A percentile compares a stretch with the other conserved stretches of the same genome.
phyloP scores from a whole-genome alignment of 2,329 filamentous ascomycete species.

The Apiospora hydei region DNA sequence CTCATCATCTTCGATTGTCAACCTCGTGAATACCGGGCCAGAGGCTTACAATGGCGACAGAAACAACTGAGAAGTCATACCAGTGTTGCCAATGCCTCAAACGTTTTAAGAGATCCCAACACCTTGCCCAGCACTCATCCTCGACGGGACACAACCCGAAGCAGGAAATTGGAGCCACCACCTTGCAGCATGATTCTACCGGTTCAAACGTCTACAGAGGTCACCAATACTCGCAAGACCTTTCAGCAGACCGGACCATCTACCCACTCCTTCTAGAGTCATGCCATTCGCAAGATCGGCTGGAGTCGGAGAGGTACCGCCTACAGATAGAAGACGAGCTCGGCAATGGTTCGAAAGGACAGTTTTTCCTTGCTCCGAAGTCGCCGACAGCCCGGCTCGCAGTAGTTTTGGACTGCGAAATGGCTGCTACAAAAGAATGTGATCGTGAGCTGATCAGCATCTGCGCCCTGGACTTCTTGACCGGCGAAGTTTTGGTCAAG shows the following conservation, averaged over 20 bases:
- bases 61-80: neutral
- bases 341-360: neutral
- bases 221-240: neutral
- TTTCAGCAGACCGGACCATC: neutral
- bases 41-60: neutral
- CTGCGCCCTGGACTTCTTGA: slow-evolving; percentile 48
- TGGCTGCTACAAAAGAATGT: slow-evolving; percentile 43
- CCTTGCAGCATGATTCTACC: neutral
- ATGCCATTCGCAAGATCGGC: neutral
- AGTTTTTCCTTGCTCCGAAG: slow-evolving; percentile 1
- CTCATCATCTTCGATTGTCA: neutral
- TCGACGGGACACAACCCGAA: neutral
- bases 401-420: slow-evolving; percentile 53
- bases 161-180: neutral
- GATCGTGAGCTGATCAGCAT: slow-evolving; percentile 23
- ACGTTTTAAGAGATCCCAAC: neutral
- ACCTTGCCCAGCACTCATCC: neutral
- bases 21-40: neutral
- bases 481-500: slow-evolving; percentile 50
- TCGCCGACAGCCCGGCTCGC: slow-evolving; percentile 31
- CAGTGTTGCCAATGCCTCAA: neutral
- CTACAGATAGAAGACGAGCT: neutral
- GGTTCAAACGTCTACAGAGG: neutral
- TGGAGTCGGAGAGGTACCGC: neutral
- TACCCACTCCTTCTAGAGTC: neutral